Evolutionary conservation across 192 early-diverging fungal genomes (phyloP).

Genomic region (Backusella morwellensis): DNA sequence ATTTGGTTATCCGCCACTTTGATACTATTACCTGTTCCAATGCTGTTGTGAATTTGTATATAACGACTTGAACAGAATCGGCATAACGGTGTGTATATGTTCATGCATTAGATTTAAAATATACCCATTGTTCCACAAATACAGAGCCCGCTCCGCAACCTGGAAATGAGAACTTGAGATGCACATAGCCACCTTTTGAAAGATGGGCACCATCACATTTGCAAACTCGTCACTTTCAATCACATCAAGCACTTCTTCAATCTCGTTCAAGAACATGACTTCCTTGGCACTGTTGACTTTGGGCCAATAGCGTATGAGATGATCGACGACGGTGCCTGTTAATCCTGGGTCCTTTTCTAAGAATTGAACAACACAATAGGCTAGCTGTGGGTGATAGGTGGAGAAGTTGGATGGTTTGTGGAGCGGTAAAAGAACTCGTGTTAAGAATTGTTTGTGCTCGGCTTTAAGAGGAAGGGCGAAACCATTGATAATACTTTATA

Average conservation of each 20-base stretch:
- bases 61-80: conserved; percentile 94
- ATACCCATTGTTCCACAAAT: conserved; percentile 99
- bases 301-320: conserved; percentile 94
- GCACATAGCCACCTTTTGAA: conserved; percentile 89
- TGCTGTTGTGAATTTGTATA: conserved; percentile 95
- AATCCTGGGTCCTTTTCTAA: conserved; percentile 95
- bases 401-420: conserved; percentile 95
- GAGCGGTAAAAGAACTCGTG: conserved; percentile 89
- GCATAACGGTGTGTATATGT: conserved; percentile 87
- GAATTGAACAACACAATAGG: conserved; percentile 99
- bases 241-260: conserved; percentile 96
- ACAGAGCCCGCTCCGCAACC: conserved; percentile 96
- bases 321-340: conserved; percentile 90
- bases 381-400: conserved; percentile 94
- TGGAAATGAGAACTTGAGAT: conserved; percentile 98
- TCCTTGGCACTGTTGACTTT: conserved; percentile 99
- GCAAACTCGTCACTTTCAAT: conserved; percentile 92
- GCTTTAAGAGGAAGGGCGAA: conserved; percentile 98
- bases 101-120: conserved; percentile 95
- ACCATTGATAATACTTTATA: conserved; percentile 95
- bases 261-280: conserved; percentile 98
- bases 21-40: conserved; percentile 82
- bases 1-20: neutral
- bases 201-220: conserved; percentile 87
- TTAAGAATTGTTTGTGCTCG: conserved; percentile 96